Percentiles rank a stretch among this genome's conserved stretches.
Evolutionary conservation across 2,329 filamentous ascomycete species (phyloP).

Genomic region (Aspergillus sp.): DNA sequence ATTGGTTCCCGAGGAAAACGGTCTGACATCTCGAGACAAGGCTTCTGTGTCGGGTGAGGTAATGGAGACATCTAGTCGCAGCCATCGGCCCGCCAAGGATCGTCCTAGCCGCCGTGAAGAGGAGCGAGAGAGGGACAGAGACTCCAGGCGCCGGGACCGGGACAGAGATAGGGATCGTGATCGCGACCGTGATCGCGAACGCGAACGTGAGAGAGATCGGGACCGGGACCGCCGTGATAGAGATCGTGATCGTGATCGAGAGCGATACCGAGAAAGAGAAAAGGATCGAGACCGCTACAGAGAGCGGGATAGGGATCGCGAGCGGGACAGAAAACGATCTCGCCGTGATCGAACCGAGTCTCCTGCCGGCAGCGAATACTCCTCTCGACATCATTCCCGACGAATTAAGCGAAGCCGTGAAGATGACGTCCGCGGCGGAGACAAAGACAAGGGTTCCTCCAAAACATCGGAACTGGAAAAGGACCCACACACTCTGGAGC

Average conservation of each 20-base stretch:
- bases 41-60: conserved; percentile 14
- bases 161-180: conserved; percentile 20
- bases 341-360: conserved; percentile 38
- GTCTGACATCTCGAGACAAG: conserved; percentile 14
- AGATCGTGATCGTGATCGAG: conserved; percentile 30
- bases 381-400: conserved; percentile 29
- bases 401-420: conserved; percentile 31
- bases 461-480: conserved; percentile 36
- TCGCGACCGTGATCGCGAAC: conserved; percentile 33
- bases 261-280: conserved; percentile 45
- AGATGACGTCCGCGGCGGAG: conserved; percentile 20
- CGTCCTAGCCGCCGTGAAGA: conserved; percentile 24
- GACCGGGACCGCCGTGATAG: conserved; percentile 17
- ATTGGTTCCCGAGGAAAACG: conserved; percentile 16
- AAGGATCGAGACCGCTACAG: conserved; percentile 40
- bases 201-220: conserved; percentile 18
- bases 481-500: conserved; percentile 71
- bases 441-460: conserved; percentile 10
- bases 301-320: conserved; percentile 19
- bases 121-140: conserved; percentile 26
- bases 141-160: conserved; percentile 16
- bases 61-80: conserved; percentile 19
- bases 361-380: conserved; percentile 25
- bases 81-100: conserved; percentile 25
- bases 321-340: conserved; percentile 30